A percentile compares a stretch with the other conserved stretches of the same genome.
Evolutionary conservation across 2,329 filamentous ascomycete species (phyloP).

Genomic region (Botrytis aclada): DNA sequence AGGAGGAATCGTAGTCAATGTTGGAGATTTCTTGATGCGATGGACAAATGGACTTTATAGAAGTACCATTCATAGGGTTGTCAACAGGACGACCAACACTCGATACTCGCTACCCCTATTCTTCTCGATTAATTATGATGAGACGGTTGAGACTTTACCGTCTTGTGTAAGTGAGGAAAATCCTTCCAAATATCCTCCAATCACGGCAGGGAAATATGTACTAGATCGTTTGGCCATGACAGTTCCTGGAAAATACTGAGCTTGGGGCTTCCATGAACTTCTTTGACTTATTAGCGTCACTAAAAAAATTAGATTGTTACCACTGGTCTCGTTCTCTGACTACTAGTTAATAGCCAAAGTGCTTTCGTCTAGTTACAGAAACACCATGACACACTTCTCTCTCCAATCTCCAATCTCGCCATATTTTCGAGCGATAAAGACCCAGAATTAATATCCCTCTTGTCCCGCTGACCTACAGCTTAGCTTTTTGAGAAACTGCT

Average conservation of each 20-base stretch:
- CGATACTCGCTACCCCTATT: slow-evolving; percentile 58
- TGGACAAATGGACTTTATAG: slow-evolving; percentile 54
- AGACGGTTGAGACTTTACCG: slow-evolving; percentile 34
- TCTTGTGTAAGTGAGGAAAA: slow-evolving; percentile 33
- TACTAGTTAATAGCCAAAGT: neutral
- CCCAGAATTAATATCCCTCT: neutral
- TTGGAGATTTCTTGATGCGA: slow-evolving; percentile 48
- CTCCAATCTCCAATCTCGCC: neutral
- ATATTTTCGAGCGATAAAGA: neutral
- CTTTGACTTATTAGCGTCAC: neutral
- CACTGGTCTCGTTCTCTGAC: neutral
- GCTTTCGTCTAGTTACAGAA: neutral
- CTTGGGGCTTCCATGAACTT: neutral
- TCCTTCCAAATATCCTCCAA: slow-evolving; percentile 33
- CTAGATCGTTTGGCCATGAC: slow-evolving; percentile 34
- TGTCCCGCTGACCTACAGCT: neutral
- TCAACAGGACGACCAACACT: slow-evolving; percentile 49
- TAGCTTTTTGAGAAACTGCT: neutral
- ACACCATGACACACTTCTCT: neutral
- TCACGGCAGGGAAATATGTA: slow-evolving; percentile 36
- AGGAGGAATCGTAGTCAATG: slow-evolving; percentile 51
- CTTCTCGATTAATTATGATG: slow-evolving; percentile 41
- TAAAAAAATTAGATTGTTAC: neutral
- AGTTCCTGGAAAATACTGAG: slow-evolving; percentile 24
- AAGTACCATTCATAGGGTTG: slow-evolving; percentile 53